Base-by-base conservation (phyloP, 2,329 filamentous ascomycete species). In the Exutisphaerella laricina region DNA sequence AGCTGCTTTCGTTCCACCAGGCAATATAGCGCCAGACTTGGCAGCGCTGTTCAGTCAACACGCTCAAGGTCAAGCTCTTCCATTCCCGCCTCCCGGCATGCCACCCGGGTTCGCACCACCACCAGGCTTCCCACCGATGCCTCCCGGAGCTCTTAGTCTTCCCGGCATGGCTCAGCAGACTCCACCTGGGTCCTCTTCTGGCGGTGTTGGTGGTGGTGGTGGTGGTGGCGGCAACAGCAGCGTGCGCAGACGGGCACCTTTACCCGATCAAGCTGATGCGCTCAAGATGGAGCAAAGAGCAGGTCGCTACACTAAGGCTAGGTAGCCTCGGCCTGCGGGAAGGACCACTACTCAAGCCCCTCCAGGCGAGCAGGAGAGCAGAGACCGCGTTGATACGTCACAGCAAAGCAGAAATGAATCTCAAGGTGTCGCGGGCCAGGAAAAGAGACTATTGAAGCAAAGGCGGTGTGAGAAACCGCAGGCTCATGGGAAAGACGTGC, bases 201-300 rank as follows among this genome's bases (percentile, higher is more conserved):
- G 6, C 6, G 23, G 12, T 12, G 12, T 6, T 26, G 44, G 38
- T 16, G 12, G 23, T 26, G 44, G 38, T 16, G 45, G 58, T 13
- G 61, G 50, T 34, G 61, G 49, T 12, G 57, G 59, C 25, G 57
- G 37, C 16, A 35, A 39, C n/a, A 21, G 41, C 16, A 30, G 39
- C 18, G 36, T 79, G 13, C 74, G 84, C 46, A 73, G 70, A 53
- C 69, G 82, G 48, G 85, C 77, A 4, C 87, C 85, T 6, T 66
- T 94, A 31, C 88, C 88, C 0, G 89, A 85, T 60, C 88, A 94
- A 66, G 80, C 85, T 59, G 88, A 92, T 61, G 89, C 85, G 55
- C 66, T 94, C 55, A 78, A 82, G 54, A 79, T 83, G 63, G 85
- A 90, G 65, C 87, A 90, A 71, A 76, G 75, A 49, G 69, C 70